These are phyloP conservation scores for Epichloe sibirici DNA, from an alignment of 2,329 filamentous ascomycete genomes.

Conservation along the genomic window DNA sequence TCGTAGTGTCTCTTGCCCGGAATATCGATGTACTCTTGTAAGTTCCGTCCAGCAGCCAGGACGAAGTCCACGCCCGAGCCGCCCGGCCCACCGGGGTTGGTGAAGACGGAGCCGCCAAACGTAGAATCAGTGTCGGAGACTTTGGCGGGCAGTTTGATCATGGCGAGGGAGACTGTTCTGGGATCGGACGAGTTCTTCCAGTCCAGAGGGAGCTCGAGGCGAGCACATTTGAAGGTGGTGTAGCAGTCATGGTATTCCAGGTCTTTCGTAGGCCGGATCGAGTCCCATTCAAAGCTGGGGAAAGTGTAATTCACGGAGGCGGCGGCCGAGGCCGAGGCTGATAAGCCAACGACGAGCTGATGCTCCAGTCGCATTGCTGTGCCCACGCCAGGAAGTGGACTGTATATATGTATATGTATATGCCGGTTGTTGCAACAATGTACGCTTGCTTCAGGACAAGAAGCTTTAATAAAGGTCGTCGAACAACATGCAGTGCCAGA, in stretches of 20 bases:
- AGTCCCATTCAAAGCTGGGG: slow-evolving; percentile 23
- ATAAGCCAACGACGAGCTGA: not conserved
- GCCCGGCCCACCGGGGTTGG: slow-evolving; percentile 34
- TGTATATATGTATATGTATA: too few relatives aligned
- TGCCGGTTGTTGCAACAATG: too few relatives aligned
- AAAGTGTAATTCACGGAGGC: not conserved
- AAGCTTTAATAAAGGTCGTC: too few relatives aligned
- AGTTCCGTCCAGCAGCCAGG: slow-evolving; percentile 12
- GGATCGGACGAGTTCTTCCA: slow-evolving; percentile 22
- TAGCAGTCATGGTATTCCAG: slow-evolving; percentile 30
- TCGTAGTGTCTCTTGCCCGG: slow-evolving; percentile 24
- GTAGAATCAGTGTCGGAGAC: slow-evolving; percentile 24
- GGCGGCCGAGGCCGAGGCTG: not conserved
- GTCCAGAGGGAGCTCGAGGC: slow-evolving; percentile 30
- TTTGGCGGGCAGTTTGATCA: slow-evolving; percentile 27
- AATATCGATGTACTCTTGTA: slow-evolving; percentile 18
- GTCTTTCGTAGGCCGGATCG: slow-evolving; percentile 20
- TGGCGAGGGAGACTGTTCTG: slow-evolving; percentile 25
- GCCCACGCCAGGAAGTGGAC: too few relatives aligned
- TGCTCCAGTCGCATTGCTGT: not conserved
- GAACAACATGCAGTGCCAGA: too few relatives aligned
- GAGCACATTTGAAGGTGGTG: slow-evolving; percentile 25
- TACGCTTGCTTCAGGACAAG: too few relatives aligned
- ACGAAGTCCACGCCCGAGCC: slow-evolving; percentile 24
- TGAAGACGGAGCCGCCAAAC: slow-evolving; percentile 30